Evolutionary conservation across 352 stramenopile species (phyloP), one percentile per base, ranked within the genome.

Genomic region (Globisporangium paddicum): DNA sequence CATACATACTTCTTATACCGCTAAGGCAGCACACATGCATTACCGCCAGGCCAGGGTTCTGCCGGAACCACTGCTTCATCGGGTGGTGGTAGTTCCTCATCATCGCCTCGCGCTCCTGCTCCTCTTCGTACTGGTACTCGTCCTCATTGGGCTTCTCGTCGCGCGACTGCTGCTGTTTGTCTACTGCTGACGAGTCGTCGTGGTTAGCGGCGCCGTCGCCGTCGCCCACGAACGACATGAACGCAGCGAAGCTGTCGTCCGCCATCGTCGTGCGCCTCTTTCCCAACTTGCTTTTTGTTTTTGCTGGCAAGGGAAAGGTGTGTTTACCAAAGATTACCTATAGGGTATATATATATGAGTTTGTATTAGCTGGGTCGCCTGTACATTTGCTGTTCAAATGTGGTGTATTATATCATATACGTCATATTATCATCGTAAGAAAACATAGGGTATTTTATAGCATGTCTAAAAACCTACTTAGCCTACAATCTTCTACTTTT

Each of bases 41-140:
- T 8, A 80, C 75, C 68, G 67, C 51, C 8, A 90, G 69, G 11
- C 68, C 45, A 11, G 83, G 73, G 38, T 83, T 63, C 66, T 92
- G 73, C 16, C 73, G 68, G 62, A 93, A 96, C 87, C 87, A 96
- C 59, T 85, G 82, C 71, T 93, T 95, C 86, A 95, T 93, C 0
- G 84, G 80, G 53, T 83, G 76, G 65, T 95, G 82, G 63, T 93
- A 91, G 53, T 38, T 87, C 71, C 91, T 90, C 83, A 95, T 92
- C 83, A 95, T 91, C 18, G 85, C 84, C 67, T 94, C 80, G 47
- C 82, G 82, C 67, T 96, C 87, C 62, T 92, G 79, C 68, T 87
- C 72, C 59, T 95, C 87, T 64, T 96, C 87, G 57, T 94, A 90
- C 44, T 73, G 57, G 62, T 93, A 93, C 53, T 79, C 75, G 51